phyloP scores from a whole-genome alignment of 148 eudicot species.

The Beta vulgaris region DNA sequence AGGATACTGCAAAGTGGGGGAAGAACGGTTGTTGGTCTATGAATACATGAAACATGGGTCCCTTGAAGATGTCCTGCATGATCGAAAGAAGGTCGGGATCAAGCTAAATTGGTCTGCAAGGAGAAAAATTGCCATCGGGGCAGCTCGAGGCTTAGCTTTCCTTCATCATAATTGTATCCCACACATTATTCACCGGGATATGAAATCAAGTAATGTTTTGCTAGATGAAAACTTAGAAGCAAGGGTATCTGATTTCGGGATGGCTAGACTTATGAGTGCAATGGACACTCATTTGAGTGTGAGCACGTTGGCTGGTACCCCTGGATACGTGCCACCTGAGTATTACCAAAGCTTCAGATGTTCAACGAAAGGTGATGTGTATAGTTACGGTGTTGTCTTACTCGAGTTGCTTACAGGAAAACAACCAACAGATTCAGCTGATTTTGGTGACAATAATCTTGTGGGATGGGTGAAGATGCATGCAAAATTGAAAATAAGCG shows the following conservation, averaged over 20 bases:
- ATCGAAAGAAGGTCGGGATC: conserved; percentile 54
- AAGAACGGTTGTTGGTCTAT: conserved; percentile 79
- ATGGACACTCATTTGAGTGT: conserved; percentile 94
- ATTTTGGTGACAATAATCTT: conserved; percentile 85
- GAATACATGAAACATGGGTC: conserved; percentile 93
- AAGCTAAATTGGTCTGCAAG: conserved; percentile 69
- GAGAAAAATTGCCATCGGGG: conserved; percentile 80
- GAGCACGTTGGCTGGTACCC: conserved; percentile 86
- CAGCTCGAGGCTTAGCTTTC: conserved; percentile 83
- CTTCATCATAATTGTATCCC: conserved; percentile 88
- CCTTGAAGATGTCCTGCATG: conserved; percentile 78
- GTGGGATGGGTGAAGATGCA: conserved; percentile 93
- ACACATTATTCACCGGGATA: conserved; percentile 83
- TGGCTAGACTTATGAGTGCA: conserved; percentile 87
- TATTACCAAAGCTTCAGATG: conserved; percentile 75
- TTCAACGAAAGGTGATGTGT: conserved; percentile 83
- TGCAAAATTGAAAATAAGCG: conserved; percentile 48
- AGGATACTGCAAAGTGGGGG: conserved; percentile 92
- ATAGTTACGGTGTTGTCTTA: conserved; percentile 84
- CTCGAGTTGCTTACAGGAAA: conserved; percentile 81
- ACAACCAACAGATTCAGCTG: conserved; percentile 73
- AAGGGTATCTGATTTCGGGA: conserved; percentile 86
- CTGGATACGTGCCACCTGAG: conserved; percentile 89
- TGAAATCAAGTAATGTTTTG: conserved; percentile 89
- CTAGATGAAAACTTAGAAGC: conserved; percentile 79